Conservation (phyloP, 2,329 filamentous ascomycete species). For the Sclerotinia borealis region DNA sequence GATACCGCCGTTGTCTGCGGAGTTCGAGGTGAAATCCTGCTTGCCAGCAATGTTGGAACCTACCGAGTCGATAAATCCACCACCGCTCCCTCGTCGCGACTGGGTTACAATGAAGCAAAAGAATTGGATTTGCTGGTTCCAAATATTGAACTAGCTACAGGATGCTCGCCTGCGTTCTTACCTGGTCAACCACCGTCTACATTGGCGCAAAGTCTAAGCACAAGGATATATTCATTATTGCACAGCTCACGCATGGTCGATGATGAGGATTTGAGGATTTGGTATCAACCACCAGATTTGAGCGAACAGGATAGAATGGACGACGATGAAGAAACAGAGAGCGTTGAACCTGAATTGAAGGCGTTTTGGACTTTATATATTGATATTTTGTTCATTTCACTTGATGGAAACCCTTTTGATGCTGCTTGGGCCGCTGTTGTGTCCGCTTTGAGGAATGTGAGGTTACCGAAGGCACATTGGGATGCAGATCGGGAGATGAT, state of each 20-base stretch:
- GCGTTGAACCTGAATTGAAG: slow-evolving; percentile 50
- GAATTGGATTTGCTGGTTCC: slow-evolving; percentile 76
- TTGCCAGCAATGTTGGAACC: slow-evolving; percentile 66
- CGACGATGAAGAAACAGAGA: slow-evolving; percentile 29
- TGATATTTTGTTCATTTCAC: slow-evolving; percentile 87
- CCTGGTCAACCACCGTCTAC: slow-evolving; percentile 76
- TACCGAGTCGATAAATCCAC: slow-evolving; percentile 43
- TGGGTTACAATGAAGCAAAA: slow-evolving; percentile 40
- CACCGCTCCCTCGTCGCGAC: slow-evolving; percentile 30
- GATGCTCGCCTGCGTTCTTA: slow-evolving; percentile 78
- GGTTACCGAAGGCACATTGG: slow-evolving; percentile 73
- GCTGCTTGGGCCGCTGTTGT: slow-evolving; percentile 81
- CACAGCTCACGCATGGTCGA: slow-evolving; percentile 64
- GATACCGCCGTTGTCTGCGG: slow-evolving; percentile 95
- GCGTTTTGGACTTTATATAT: slow-evolving; percentile 96
- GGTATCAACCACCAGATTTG: slow-evolving; percentile 48
- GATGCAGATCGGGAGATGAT: slow-evolving; percentile 75
- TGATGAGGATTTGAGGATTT: slow-evolving; percentile 65
- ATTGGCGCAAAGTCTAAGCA: slow-evolving; percentile 75
- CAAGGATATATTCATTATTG: slow-evolving; percentile 69
- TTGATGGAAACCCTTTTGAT: slow-evolving; percentile 89
- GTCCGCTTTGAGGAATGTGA: slow-evolving; percentile 72
- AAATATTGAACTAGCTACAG: slow-evolving; percentile 88
- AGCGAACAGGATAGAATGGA: slow-evolving; percentile 41
- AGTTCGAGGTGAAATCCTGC: slow-evolving; percentile 77